These are phyloP conservation scores for Farysia itapuensis DNA, from an alignment of 1,284 basidiomycete species.

Conservation along the genomic window DNA sequence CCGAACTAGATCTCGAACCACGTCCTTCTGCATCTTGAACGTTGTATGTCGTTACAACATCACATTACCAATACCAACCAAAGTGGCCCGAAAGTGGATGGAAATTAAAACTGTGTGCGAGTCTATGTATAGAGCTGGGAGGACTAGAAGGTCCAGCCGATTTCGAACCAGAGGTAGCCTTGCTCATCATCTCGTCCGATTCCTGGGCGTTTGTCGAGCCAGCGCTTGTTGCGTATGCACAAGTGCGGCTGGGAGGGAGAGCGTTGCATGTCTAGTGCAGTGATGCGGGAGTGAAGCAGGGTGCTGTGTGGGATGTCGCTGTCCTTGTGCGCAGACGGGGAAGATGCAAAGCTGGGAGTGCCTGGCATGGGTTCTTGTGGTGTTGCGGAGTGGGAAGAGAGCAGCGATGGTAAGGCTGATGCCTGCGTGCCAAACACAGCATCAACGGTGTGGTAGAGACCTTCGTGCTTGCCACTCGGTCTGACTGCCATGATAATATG, in stretches of 20 bases:
- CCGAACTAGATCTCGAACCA: conserved; percentile 22
- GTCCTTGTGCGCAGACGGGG: not conserved
- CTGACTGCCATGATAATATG: conserved; percentile 37
- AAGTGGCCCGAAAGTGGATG: too few relatives aligned
- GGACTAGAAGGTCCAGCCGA: conserved; percentile 17
- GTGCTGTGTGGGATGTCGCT: conserved; percentile 9
- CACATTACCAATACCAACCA: too few relatives aligned
- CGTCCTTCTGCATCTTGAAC: too few relatives aligned
- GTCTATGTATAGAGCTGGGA: too few relatives aligned
- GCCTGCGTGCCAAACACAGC: conserved; percentile 8
- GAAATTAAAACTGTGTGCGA: too few relatives aligned
- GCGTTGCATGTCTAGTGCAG: conserved; percentile 2
- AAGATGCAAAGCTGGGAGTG: conserved; percentile 8
- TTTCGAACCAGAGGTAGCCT: conserved; percentile 37
- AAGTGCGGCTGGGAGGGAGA: conserved; percentile 2
- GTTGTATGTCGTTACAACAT: too few relatives aligned
- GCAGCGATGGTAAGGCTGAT: conserved; percentile 12
- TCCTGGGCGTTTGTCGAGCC: conserved; percentile 19
- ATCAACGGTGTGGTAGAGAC: conserved; percentile 22
- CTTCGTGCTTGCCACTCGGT: conserved; percentile 30
- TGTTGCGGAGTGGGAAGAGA: conserved; percentile 6
- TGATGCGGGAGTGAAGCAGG: conserved; percentile 19
- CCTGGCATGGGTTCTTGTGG: conserved; percentile 25
- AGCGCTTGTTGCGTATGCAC: conserved; percentile 9
- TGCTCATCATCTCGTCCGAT: conserved; percentile 35